Evolutionary conservation across 257 asterid genomes (phyloP), one percentile per base, ranked within the genome.

Genomic region (Solanum verrucosum): DNA sequence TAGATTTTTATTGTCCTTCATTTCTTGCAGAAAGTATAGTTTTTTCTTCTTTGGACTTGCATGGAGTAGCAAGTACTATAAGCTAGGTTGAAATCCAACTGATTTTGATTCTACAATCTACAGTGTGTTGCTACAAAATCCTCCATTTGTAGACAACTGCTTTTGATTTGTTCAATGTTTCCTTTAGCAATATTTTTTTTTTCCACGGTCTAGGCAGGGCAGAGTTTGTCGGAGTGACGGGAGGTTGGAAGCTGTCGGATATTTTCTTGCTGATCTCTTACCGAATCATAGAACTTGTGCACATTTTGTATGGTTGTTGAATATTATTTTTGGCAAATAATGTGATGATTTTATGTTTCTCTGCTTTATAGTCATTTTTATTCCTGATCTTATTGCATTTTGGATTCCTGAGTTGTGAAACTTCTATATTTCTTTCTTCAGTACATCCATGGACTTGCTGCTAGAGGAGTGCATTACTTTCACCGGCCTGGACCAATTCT

Each of bases 371-470:
- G 88, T 59, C 40, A 31, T 13, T 63, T 81, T 21, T 67, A 20
- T n/a, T 49, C 33, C 46, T 59, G 40, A 7, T 83, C 38, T 34
- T 75, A 12, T 13, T 56, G 56, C 87, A 38, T 34, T 83, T 85
- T 85, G 56, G 52, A 86, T 81, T 10, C 79, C 81, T 88, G 87
- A 87, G 81, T 27, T 90, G 40, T 83, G 84, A 82, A 84, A 21
- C 85, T 13, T 34, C 59, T 56, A 12, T 78, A 9, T 52, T 86
- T 14, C 29, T 73, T 73, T 88, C 74, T 49, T 89, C 91, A 93
- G 96, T 94, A 94, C 87, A 93, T 94, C 72, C 98, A 95, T 74
- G 98, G 96, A 88, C 88, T 95, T 67, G 96, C 98, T 59, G 96
- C 98, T 89, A 92, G 94, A 88, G 98, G 98, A 37, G 91, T 93